A percentile compares a stretch with the other conserved stretches of the same genome.
Evolutionary conservation across 805 yeast genomes (phyloP).

Genomic region (Metschnikowia kunwiensis): DNA sequence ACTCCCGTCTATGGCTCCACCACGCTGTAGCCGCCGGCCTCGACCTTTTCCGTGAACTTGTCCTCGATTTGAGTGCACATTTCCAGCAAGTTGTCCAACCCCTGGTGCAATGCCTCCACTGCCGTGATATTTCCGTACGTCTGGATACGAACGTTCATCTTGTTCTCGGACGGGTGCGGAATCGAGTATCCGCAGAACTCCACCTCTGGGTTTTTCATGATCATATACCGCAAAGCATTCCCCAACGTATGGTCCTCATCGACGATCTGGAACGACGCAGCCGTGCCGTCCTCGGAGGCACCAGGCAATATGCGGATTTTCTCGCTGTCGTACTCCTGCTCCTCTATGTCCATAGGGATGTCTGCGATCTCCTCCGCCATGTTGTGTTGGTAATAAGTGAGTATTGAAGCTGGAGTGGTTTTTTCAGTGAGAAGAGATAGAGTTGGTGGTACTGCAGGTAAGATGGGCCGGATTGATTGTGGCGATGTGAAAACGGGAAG

Average conservation of each 20-base stretch:
- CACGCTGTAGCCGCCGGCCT: slow-evolving; percentile 50
- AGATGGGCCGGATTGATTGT: no score
- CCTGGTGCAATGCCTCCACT: slow-evolving; percentile 87
- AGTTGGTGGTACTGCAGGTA: background rate
- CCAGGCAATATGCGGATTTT: slow-evolving; percentile 77
- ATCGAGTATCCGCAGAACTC: slow-evolving; percentile 98
- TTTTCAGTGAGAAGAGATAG: background rate
- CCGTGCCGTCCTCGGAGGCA: slow-evolving; percentile 86
- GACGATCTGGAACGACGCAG: slow-evolving; percentile 88
- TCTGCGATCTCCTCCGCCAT: slow-evolving; percentile 22
- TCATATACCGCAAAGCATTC: slow-evolving; percentile 86
- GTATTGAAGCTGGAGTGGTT: background rate
- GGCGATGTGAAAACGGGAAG: no score
- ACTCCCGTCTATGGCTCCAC: slow-evolving; percentile 44
- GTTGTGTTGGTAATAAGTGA: background rate
- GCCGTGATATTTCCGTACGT: slow-evolving; percentile 87
- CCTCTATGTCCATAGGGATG: slow-evolving; percentile 28
- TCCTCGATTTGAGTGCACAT: slow-evolving; percentile 82
- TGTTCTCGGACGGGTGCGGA: slow-evolving; percentile 95
- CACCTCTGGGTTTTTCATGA: slow-evolving; percentile 96
- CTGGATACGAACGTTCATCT: slow-evolving; percentile 87
- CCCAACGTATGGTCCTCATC: slow-evolving; percentile 98
- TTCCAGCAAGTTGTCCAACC: slow-evolving; percentile 78
- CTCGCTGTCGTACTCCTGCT: slow-evolving; percentile 50
- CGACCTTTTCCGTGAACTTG: slow-evolving; percentile 66